Conservation (phyloP, 805 yeast species). For the Martiniozyma abietophila region DNA sequence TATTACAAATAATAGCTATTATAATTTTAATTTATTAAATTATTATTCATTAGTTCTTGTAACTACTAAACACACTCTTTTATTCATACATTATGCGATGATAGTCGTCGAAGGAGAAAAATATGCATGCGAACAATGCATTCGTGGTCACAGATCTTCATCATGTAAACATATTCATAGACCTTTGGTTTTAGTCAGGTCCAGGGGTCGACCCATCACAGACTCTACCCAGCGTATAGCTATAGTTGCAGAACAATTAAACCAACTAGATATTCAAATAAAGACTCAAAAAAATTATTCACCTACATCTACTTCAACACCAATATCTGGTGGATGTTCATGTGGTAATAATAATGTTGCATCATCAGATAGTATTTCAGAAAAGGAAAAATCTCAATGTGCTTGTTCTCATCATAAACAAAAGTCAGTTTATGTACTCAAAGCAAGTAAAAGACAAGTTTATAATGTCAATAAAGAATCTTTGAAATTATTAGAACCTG, state of each 20-base stretch:
- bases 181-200: slow-evolving; percentile 75
- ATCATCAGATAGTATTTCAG: slow-evolving; percentile 2
- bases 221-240: slow-evolving; percentile 52
- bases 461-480: slow-evolving; percentile 29
- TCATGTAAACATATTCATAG: slow-evolving; percentile 75
- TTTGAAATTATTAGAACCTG: slow-evolving; percentile 26
- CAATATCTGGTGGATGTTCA: neutral
- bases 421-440: slow-evolving; percentile 24
- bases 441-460: slow-evolving; percentile 28
- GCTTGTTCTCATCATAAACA: too few relatives aligned
- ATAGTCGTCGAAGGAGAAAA: slow-evolving; percentile 71
- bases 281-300: neutral
- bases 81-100: too few relatives aligned
- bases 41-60: too few relatives aligned
- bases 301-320: neutral
- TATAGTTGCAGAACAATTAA: slow-evolving; percentile 36
- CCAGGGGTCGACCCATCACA: slow-evolving; percentile 79
- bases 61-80: too few relatives aligned
- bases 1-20: too few relatives aligned
- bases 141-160: slow-evolving; percentile 87
- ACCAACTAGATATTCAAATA: neutral
- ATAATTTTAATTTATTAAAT: too few relatives aligned
- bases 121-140: slow-evolving; percentile 79
- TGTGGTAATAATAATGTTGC: slow-evolving; percentile 4
- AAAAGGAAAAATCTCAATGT: too few relatives aligned